These are phyloP conservation scores for Pseudocercospora macadamiae DNA, from an alignment of 2,329 filamentous ascomycete species.

Conservation along the genomic window DNA sequence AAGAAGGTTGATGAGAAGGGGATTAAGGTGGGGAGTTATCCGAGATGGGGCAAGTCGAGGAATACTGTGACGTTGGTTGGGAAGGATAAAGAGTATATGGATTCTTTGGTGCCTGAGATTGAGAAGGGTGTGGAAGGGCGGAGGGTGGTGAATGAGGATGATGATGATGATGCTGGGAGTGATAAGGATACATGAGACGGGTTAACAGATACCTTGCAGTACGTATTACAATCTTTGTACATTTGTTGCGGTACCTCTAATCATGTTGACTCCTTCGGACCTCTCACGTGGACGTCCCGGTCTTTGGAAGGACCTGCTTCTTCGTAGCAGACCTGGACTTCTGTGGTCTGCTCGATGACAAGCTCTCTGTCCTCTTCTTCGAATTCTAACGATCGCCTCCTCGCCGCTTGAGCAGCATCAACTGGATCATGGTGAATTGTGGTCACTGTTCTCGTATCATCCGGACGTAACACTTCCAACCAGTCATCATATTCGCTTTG, in stretches of 20 bases:
- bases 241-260: neutral
- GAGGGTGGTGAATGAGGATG: conserved; percentile 69
- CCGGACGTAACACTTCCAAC: conserved; percentile 12
- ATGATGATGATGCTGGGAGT: conserved; percentile 51
- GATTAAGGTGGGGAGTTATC: conserved; percentile 94
- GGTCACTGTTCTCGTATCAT: conserved; percentile 18
- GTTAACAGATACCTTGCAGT: too few species aligned
- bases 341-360: conserved; percentile 19
- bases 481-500: conserved; percentile 13
- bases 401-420: conserved; percentile 5
- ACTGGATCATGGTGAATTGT: conserved; percentile 19
- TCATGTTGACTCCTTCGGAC: neutral
- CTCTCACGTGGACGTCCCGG: neutral
- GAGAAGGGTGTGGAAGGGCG: conserved; percentile 74
- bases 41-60: conserved; percentile 80
- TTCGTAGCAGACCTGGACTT: conserved; percentile 18
- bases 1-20: conserved; percentile 71
- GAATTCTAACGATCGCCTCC: neutral
- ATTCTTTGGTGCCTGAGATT: conserved; percentile 77
- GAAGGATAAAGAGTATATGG: conserved; percentile 74
- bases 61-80: conserved; percentile 91
- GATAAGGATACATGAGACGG: conserved; percentile 42
- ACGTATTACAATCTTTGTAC: too few species aligned
- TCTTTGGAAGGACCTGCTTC: neutral
- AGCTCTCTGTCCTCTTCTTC: neutral